These are phyloP conservation scores for Paraleonurus japonicus DNA, from an alignment of 257 asterid genomes.

Conservation along the genomic window DNA sequence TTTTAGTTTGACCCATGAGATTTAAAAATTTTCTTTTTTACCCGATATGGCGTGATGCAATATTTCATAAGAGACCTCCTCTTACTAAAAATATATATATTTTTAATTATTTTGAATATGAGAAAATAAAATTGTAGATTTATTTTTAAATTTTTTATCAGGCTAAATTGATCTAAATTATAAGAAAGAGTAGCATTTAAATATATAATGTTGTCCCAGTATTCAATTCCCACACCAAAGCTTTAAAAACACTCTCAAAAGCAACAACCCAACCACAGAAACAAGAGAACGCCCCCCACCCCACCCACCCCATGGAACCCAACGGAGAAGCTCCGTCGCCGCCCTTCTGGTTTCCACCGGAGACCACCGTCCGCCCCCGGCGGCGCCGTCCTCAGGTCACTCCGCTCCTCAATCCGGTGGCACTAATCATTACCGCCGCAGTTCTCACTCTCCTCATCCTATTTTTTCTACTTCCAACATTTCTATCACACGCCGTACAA, in stretches of 20 bases:
- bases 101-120: no score
- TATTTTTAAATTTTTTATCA: no score
- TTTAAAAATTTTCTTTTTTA: no score
- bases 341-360: conserved; percentile 56
- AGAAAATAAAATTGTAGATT: no score
- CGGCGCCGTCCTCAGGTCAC: conserved; percentile 54
- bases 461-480: conserved; percentile 55
- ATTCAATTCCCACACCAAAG: not conserved
- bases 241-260: conserved; percentile 35
- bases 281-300: not conserved
- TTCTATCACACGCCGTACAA: conserved; percentile 50
- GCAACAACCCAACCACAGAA: conserved; percentile 28
- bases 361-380: conserved; percentile 44
- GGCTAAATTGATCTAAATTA: no score
- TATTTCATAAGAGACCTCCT: no score
- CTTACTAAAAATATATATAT: no score
- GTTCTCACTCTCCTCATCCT: conserved; percentile 41
- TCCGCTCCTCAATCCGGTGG: conserved; percentile 58
- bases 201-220: conserved; percentile 22
- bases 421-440: conserved; percentile 51
- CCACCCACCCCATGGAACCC: conserved; percentile 43
- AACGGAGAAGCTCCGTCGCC: conserved; percentile 47
- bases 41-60: no score
- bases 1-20: no score
- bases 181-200: no score